Evolutionary conservation across 129 eudicot genomes (phyloP), one percentile per base, ranked within the genome.

Genomic region (Solidago caesia): DNA sequence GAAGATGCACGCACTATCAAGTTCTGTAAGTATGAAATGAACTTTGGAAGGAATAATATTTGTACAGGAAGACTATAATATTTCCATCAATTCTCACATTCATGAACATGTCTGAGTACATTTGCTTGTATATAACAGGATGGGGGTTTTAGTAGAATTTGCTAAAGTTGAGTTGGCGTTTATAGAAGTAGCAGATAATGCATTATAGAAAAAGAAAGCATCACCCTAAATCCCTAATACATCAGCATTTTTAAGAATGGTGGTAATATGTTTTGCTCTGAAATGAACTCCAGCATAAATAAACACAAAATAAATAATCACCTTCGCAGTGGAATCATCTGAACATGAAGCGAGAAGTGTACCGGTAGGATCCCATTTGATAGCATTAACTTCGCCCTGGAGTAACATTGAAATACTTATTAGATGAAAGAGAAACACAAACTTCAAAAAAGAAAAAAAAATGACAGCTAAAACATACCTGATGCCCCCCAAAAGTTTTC

Each of bases 291-390:
- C 16, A 52, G 1, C 16, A 71, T n/a, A 26, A 55, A 58, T 12
- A 72, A 58, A 51, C 10, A 52, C 9, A 42, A 14, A 21, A 43
- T 33, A 52, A 29, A 61, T 7, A 64, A 71, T 79, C 16, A 92
- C 97, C 96, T 92, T 92, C n/a, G 96, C 97, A 46, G 96, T 89
- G 44, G 83, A 80, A 84, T 92, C 97, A 69, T 92, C 97, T 47
- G 97, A 92, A 80, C 97, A 89, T 78, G 97, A 92, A 58, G 96
- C 97, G 72, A 92, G 80, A 81, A 92, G 84, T 8, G 91, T 44
- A 59, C 97, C 97, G 9, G 97, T 83, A 76, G 96, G 96, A 79
- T 92, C 97, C 97, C 97, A 92, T 84, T 89, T 92, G 81, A 92
- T 86, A 56, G 96, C 96, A 84, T 92, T 92, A 66, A 92, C 96